Evolutionary conservation across 805 yeast species (phyloP), one percentile per base, ranked within the genome.

Genomic region (Wickerhamomyces strasburgensis): DNA sequence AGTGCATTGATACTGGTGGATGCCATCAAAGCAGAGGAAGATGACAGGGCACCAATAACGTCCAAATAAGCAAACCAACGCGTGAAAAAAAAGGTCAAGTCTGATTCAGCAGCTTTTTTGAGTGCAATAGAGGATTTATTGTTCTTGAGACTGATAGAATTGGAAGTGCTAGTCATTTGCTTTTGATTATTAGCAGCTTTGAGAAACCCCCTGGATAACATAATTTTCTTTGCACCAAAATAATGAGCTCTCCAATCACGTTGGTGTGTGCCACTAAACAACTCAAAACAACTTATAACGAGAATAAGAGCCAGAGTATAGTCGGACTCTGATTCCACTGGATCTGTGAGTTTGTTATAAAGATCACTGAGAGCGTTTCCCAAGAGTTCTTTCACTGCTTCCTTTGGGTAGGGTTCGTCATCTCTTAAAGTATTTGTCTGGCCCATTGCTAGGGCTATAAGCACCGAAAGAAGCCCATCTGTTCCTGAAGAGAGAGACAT

Each of bases 1-100:
- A 48, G 18, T 32, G 47, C 18, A 18, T 50, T 37, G 62, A 60
- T 47, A 60, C 61, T 34, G 27, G 57, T 53, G 6, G 67, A 34
- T 34, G 58, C 49, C 25, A 28, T 27, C 2, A 35, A 27, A 4
- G 37, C 21, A 3, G 46, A 57, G 3, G 83, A 70, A 0, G 85
- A 70, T 1, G 84, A 73, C 17, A 83, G 60, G 1, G 76, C 70
- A 0, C 85, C 81, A 15, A 82, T 64, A 3, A 80, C 73, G 48
- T 80, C 87, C 24, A 79, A 60, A 49, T 79, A 83, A 0, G 77
- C 78, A 52, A 77, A 81, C 85, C 87, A 80, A 35, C 88, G 59
- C 44, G 72, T 63, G 31, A 83, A 60, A 47, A 83, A 83, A 43
- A 62, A 75, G 0, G 75, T 57, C 4, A 56, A 31, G 27, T 49